Percentiles rank a stretch among this genome's conserved stretches.
phyloP scores from a whole-genome alignment of 139 green algal genomes.

The Coccomyxa sp. region DNA sequence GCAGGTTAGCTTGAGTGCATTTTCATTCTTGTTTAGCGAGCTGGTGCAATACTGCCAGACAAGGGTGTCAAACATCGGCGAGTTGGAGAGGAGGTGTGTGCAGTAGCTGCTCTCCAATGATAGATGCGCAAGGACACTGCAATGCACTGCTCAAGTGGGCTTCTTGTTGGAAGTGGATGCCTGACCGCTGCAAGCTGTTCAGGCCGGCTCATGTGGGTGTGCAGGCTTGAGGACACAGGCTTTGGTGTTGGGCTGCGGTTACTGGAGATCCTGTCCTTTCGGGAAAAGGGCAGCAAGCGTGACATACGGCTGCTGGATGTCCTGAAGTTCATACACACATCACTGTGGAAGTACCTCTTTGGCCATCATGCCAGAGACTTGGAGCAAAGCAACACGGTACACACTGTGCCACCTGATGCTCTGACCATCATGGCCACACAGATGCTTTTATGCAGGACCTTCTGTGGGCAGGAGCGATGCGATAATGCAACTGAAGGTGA shows the following conservation, averaged over 20 bases:
- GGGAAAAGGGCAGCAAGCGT: conserved; percentile 66
- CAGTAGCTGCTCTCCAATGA: neutral
- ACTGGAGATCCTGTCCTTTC: conserved; percentile 81
- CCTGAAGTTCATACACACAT: conserved; percentile 87
- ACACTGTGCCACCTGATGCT: neutral
- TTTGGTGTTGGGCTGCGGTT: conserved; percentile 79
- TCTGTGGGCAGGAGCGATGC: neutral
- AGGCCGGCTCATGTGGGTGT: no score
- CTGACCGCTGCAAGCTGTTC: no score
- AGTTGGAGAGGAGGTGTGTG: conserved; percentile 85
- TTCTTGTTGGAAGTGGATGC: no score
- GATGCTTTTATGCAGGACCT: neutral
- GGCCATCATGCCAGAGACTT: conserved; percentile 89
- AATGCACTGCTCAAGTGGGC: neutral
- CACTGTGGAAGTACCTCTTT: conserved; percentile 92
- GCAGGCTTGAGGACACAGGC: conserved; percentile 81
- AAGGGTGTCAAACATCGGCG: conserved; percentile 75
- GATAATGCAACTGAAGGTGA: neutral
- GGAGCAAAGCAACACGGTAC: conserved; percentile 84
- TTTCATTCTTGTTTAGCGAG: conserved; percentile 94
- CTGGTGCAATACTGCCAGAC: conserved; percentile 92
- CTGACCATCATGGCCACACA: no score
- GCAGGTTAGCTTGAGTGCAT: conserved; percentile 81
- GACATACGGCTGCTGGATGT: conserved; percentile 82
- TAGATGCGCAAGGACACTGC: neutral